phyloP scores from a whole-genome alignment of 2,329 filamentous ascomycete species.

The Talaromyces albobiverticillius region DNA sequence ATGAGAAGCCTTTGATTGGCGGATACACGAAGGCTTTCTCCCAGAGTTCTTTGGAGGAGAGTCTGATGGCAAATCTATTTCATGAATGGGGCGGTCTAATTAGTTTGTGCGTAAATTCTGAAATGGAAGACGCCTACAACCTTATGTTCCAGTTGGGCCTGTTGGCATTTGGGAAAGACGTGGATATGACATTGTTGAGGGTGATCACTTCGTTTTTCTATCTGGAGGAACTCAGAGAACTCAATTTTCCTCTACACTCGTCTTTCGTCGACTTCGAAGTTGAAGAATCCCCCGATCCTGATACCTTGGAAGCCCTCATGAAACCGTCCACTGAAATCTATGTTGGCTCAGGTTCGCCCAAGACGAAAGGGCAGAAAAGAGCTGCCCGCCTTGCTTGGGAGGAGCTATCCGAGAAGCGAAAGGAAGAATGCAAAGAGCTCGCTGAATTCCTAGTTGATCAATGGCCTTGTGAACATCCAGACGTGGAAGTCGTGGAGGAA shows the following conservation, averaged over 20 bases:
- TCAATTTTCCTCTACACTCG: background rate
- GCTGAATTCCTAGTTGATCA: slow-evolving; percentile 43
- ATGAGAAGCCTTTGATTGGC: slow-evolving; percentile 35
- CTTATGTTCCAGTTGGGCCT: slow-evolving; percentile 49
- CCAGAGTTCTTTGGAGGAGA: slow-evolving; percentile 36
- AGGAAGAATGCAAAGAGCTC: slow-evolving; percentile 34
- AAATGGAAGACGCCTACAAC: slow-evolving; percentile 12
- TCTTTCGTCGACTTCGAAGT: background rate
- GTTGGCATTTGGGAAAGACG: slow-evolving; percentile 40
- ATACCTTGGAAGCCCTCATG: background rate
- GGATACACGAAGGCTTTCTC: slow-evolving; percentile 35
- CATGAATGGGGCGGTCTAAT: slow-evolving; percentile 46
- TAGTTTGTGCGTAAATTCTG: slow-evolving; percentile 30
- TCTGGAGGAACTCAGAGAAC: slow-evolving; percentile 17
- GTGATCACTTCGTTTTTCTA: slow-evolving; percentile 46
- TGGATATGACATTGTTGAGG: slow-evolving; percentile 41
- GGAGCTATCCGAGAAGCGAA: slow-evolving; percentile 21
- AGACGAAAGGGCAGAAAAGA: slow-evolving; percentile 21
- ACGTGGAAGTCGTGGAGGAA: slow-evolving; percentile 16
- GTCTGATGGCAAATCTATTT: slow-evolving; percentile 35
- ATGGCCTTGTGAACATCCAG: slow-evolving; percentile 46
- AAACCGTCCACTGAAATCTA: background rate
- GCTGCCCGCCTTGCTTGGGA: slow-evolving; percentile 24
- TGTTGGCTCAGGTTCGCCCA: background rate
- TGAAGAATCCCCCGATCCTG: background rate